Evolutionary conservation across 2,329 filamentous ascomycete species (phyloP).

Genomic region (Phaeosphaeriaceae sp.): DNA sequence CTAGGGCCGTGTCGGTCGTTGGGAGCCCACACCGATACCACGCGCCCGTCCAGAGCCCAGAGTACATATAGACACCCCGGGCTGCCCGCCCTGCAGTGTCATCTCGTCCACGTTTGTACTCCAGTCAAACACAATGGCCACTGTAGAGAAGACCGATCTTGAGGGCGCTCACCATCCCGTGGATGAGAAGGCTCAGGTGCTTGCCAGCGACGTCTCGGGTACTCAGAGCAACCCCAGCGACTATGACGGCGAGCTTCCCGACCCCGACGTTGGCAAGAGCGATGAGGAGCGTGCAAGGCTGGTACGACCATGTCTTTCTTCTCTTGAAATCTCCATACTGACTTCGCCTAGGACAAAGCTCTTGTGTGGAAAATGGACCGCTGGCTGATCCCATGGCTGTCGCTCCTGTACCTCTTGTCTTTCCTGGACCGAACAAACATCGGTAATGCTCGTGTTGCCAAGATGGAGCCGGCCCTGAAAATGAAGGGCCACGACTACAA

Average conservation of each 20-base stretch:
- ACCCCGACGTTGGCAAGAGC: conserved; percentile 44
- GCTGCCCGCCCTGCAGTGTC: conserved; percentile 16
- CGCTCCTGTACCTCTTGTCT: conserved; percentile 52
- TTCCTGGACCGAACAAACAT: conserved; percentile 50
- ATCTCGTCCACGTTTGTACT: conserved; percentile 23
- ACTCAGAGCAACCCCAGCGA: conserved; percentile 30
- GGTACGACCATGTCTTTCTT: conserved; percentile 24
- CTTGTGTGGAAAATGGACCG: conserved; percentile 52
- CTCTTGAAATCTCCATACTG: conserved; percentile 12
- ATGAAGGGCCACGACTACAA: conserved; percentile 66
- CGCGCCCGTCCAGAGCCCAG: conserved; percentile 5
- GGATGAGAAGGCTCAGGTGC: conserved; percentile 32
- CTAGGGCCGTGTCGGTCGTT: conserved; percentile 12
- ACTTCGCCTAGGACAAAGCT: conserved; percentile 40
- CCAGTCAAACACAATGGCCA: conserved; percentile 36
- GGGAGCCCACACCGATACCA: conserved; percentile 2
- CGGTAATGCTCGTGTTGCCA: conserved; percentile 55
- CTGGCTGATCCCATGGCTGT: conserved; percentile 51
- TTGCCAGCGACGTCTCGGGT: conserved; percentile 36
- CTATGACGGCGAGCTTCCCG: conserved; percentile 44
- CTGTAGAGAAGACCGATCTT: conserved; percentile 14
- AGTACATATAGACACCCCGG: conserved; percentile 42
- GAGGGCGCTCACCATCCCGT: conserved; percentile 22
- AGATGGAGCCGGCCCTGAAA: conserved; percentile 35
- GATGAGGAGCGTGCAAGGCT: conserved; percentile 43